Evolutionary conservation across 805 yeast genomes (phyloP), one percentile per base, ranked within the genome.

Genomic region (Nakazawaea siamensis): DNA sequence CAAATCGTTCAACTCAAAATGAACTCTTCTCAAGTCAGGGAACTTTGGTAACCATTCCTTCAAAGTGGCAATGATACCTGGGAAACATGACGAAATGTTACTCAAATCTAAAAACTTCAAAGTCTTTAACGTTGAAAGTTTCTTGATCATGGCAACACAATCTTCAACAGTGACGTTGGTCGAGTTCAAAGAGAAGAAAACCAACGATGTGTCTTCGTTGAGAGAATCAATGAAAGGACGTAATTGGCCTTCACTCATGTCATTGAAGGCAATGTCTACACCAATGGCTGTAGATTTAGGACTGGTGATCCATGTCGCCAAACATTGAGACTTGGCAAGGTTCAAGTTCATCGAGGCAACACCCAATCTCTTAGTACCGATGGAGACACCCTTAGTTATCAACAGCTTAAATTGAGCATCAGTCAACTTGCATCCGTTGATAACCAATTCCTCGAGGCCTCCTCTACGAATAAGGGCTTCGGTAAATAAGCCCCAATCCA

Each of bases 381-480:
- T 40, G 11, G 48, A 43, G 11, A 72, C 54, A 0, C 74, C 73
- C 17, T 53, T 55, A 7, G 52, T 52, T 17, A 73, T 58, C 29
- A 73, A 54, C 7, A 54, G 50, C 24, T 52, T 46, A 41, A 71
- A 71, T 24, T 56, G 61, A 3, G 50, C 53, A 40, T 65, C 68
- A 2, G 61, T 48, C 28, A 73, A 48, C 42, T 68, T 66, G 47
- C 77, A 73, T 1, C 80, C 79, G 43, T 73, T 71, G 33, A 73
- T 63, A 12, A 73, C 79, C 38, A 73, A 57, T 43, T 73, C 80
- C 47, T 70, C 77, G 23, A 73, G 61, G 0, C 80, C 79, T 5
- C 73, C 73, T 38, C 76, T 52, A 12, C 46, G 12, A 1, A 54
- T 48, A n/a, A 73, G 37, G 1, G 71, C 44, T 18, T 61, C 54